Base-by-base conservation (phyloP, 352 stramenopile genomes). In the Thalassiosira mediterranea region DNA sequence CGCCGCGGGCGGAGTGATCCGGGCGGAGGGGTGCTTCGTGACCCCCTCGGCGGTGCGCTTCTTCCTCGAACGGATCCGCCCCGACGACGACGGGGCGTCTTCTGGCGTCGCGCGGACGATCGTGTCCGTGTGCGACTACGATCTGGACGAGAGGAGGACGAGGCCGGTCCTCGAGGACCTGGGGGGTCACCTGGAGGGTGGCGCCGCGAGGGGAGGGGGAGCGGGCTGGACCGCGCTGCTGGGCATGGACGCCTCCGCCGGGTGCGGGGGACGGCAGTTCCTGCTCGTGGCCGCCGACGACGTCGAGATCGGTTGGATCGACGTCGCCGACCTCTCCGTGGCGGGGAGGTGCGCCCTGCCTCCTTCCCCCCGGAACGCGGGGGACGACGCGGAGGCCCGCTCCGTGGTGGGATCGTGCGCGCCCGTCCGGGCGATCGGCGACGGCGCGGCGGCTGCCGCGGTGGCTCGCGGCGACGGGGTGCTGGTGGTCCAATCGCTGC, bases 41-140 rank as follows among this genome's bases (percentile, higher is more conserved):
- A 58, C 66, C 31, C 28, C 58, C 3, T 31, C 25, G 25, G 63
- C 58, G 0, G 61, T 88, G 23, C 81, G 84, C 17, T 88, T 91
- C 53, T 79, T 86, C 15, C 5, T 86, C 21, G 49, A 51, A 13
- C 38, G 19, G 17, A 23, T 28, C 3, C 31, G 42, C 17, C 5
- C 0, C 19, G 31, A 52, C 28, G 37, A 42, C 11, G 31, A 52
- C 28, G 37, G 29, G 4, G 21, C 3, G 15, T 29, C 4, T 26
- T 38, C 2, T 49, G 17, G 64, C 10, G 57, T 75, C 47, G 37
- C 31, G 2, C 49, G 61, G 23, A 64, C 48, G 28, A 61, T 62
- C 13, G 3, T 87, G 2, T 72, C 51, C 19, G 64, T 87, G 11
- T 57, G 75, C 51, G 77, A 89, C 67, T 83, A 86, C 59, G 54